Evolutionary conservation across 2,329 filamentous ascomycete species (phyloP).

Genomic region (Hymenoscyphus occultus): DNA sequence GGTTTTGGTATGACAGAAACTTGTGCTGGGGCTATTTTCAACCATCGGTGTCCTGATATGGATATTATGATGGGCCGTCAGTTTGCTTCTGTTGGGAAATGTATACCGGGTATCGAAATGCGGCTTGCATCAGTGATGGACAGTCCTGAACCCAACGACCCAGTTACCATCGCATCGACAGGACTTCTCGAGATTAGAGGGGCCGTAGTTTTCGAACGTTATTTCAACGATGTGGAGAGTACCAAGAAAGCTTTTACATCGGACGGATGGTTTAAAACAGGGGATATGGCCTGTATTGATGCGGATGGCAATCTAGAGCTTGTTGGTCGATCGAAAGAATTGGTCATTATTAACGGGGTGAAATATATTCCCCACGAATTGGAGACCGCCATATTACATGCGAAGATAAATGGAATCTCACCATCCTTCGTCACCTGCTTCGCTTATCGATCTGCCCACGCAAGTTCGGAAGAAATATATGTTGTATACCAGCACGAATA

Average conservation of each 20-base stretch:
- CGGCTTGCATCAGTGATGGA: slow-evolving; percentile 32
- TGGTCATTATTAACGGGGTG: slow-evolving; percentile 47
- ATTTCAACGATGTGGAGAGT: slow-evolving; percentile 42
- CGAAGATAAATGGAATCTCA: too few species aligned
- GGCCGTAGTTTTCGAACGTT: slow-evolving; percentile 56
- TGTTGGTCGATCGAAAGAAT: slow-evolving; percentile 42
- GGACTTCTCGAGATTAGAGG: slow-evolving; percentile 38
- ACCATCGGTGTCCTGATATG: slow-evolving; percentile 39
- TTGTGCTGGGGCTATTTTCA: slow-evolving; percentile 48
- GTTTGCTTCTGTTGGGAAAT: slow-evolving; percentile 41
- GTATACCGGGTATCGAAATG: slow-evolving; percentile 41
- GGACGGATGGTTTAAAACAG: slow-evolving; percentile 45
- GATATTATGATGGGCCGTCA: slow-evolving; percentile 35
- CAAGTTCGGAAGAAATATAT: too few species aligned
- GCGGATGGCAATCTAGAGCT: slow-evolving; percentile 38
- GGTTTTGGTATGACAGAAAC: slow-evolving; percentile 54
- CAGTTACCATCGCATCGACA: slow-evolving; percentile 25
- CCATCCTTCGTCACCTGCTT: too few species aligned
- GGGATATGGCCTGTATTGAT: slow-evolving; percentile 40
- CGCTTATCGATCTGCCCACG: too few species aligned
- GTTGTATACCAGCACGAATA: too few species aligned
- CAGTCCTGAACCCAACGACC: too few species aligned
- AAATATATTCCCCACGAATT: slow-evolving; percentile 39
- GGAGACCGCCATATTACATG: too few species aligned
- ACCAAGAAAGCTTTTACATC: slow-evolving; percentile 55